Percentiles rank a stretch among this genome's conserved stretches.
These are phyloP conservation scores for Leucogyrophana mollusca DNA, from an alignment of 768 basidiomycete species.

Conservation along the genomic window DNA sequence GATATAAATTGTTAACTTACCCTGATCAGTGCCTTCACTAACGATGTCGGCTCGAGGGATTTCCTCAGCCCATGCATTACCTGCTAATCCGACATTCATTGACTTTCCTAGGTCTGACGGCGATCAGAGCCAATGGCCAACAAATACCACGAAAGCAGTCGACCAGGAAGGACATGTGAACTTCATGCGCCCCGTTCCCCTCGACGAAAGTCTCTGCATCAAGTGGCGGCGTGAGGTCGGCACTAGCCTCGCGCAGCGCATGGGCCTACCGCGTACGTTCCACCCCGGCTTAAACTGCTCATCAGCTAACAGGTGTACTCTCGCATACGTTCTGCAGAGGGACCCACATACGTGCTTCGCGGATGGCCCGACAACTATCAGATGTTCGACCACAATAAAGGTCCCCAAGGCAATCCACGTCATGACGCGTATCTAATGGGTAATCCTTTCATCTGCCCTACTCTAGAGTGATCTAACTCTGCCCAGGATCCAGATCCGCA, in stretches of 20 bases:
- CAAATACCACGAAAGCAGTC: slow-evolving; percentile 49
- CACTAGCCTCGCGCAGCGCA: slow-evolving; percentile 36
- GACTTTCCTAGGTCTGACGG: slow-evolving; percentile 68
- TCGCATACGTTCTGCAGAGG: slow-evolving; percentile 34
- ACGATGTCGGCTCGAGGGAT: slow-evolving; percentile 23
- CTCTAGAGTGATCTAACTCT: neutral
- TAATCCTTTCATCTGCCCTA: slow-evolving; percentile 21
- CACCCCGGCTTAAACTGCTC: too few relatives aligned
- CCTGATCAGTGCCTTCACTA: neutral
- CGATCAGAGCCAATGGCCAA: slow-evolving; percentile 50
- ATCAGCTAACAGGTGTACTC: neutral
- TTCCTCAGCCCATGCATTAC: slow-evolving; percentile 30
- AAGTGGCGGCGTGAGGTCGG: slow-evolving; percentile 57
- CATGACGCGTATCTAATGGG: slow-evolving; percentile 82
- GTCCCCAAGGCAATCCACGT: slow-evolving; percentile 48
- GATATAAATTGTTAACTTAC: too few relatives aligned
- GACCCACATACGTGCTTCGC: slow-evolving; percentile 57
- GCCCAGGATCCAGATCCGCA: slow-evolving; percentile 39
- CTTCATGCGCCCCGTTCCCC: slow-evolving; percentile 55
- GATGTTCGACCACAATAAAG: slow-evolving; percentile 77
- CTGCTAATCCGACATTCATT: slow-evolving; percentile 52
- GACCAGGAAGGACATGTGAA: slow-evolving; percentile 69
- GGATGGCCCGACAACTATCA: slow-evolving; percentile 67
- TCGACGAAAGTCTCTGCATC: slow-evolving; percentile 49
- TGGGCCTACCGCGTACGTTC: slow-evolving; percentile 52